Evolutionary conservation across 1,284 basidiomycete species (phyloP).

Genomic region (Takashimella koratensis): DNA sequence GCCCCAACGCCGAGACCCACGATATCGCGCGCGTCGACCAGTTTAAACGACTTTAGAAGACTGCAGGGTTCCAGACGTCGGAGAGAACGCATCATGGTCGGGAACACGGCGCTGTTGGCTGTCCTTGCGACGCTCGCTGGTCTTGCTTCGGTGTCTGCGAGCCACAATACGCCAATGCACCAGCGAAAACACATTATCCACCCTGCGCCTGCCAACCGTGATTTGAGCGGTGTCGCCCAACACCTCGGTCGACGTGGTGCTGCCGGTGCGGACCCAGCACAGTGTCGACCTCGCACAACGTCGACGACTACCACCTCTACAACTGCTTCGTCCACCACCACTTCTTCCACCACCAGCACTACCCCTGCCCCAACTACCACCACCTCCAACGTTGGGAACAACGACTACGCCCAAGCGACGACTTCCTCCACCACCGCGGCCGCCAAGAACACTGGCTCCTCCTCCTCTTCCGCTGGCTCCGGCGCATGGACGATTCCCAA

Average conservation of each 20-base stretch:
- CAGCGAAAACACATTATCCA: not conserved
- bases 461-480: not conserved
- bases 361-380: not conserved
- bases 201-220: not conserved
- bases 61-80: too few species aligned
- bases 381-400: not conserved
- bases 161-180: not conserved
- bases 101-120: not conserved
- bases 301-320: not conserved
- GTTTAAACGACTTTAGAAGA: too few species aligned
- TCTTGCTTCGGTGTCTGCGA: not conserved
- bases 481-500: conserved; percentile 8
- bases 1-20: too few species aligned
- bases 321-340: not conserved
- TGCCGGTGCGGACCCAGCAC: not conserved
- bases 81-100: too few species aligned
- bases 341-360: not conserved
- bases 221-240: not conserved
- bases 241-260: not conserved
- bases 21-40: too few species aligned
- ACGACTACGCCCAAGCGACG: not conserved
- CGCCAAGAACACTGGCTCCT: not conserved
- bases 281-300: not conserved
- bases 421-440: not conserved
- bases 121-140: not conserved